These are phyloP conservation scores for Curvularia eragrostidis DNA, from an alignment of 2,329 filamentous ascomycete genomes.

Conservation along the genomic window DNA sequence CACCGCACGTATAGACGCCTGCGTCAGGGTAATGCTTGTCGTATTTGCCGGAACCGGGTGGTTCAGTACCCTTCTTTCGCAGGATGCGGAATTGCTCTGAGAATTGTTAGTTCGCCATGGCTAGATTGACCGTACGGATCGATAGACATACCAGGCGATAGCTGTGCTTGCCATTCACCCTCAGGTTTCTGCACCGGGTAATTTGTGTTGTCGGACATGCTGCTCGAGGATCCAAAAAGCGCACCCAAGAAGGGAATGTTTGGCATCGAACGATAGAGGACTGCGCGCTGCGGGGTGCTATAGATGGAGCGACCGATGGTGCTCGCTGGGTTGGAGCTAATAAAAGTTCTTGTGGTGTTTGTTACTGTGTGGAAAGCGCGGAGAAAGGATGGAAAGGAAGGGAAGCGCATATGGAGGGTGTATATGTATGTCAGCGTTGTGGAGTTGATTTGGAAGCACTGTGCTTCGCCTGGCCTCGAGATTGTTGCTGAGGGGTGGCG, in stretches of 20 bases:
- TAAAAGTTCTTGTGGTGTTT: conserved; percentile 51
- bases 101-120: conserved; percentile 16
- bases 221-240: conserved; percentile 70
- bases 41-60: conserved; percentile 78
- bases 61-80: conserved; percentile 89
- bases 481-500: conserved; percentile 34
- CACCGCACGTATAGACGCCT: conserved; percentile 88
- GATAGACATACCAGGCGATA: conserved; percentile 68
- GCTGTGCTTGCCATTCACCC: conserved; percentile 86
- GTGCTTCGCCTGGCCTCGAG: not conserved
- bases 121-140: not conserved
- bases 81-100: conserved; percentile 95
- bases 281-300: conserved; percentile 36
- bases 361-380: conserved; percentile 56
- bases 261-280: conserved; percentile 66
- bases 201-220: conserved; percentile 63
- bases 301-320: conserved; percentile 43
- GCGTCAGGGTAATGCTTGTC: conserved; percentile 80
- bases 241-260: conserved; percentile 79
- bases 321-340: conserved; percentile 46
- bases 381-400: conserved; percentile 55
- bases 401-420: conserved; percentile 55
- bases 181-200: conserved; percentile 82
- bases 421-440: not conserved
- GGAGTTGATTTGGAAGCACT: conserved; percentile 9